Evolutionary conservation across 805 yeast genomes (phyloP), one percentile per base, ranked within the genome.

Genomic region (Zygoascus ofunaensis): DNA sequence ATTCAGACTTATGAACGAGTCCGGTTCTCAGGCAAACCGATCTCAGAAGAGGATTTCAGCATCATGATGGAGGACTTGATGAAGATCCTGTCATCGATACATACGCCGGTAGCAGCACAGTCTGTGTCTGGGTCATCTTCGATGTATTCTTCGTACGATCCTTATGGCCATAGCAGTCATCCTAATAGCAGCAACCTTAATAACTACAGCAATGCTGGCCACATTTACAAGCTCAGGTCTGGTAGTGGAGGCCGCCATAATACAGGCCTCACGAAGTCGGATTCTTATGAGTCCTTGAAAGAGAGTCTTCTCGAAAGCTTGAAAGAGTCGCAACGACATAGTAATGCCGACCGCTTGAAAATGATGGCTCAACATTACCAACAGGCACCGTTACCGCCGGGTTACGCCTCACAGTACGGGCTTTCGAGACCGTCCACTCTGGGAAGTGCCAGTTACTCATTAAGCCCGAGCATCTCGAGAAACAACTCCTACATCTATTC

Each of bases 1-100:
- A 64, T 78, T 3, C 66, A 64, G 3, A 59, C 75, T 12, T 87
- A 86, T 63, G 95, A 87, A 52, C 65, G 67, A 41, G 68, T 81
- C 32, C 67, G 86, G 47, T 87, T 78, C 60, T 74, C 90, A 4
- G 82, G 84, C 2, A 60, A 67, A 17, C 69, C 76, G 15, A 75
- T 86, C 15, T 61, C 72, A 1, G 78, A 80, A 50, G 66, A 64
- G 3, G 81, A 80, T 34, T 77, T 87, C 55, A 61, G 75, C 23
- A 71, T 66, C 35, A 78, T 85, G 55, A 74, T 87, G 69, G 69
- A 68, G 37, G 34, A 49, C n/a, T 47, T 54, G 21, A 39, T 50
- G 15, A 34, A 34, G 21, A 28, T 59, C 14, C 43, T 50, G 34
- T 37, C 44, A 41, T 17, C 55, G 23, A 40, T 53, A n/a, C 42